Conservation (phyloP, 2,329 filamentous ascomycete genomes). For the Trichoderma afroharzianum region DNA sequence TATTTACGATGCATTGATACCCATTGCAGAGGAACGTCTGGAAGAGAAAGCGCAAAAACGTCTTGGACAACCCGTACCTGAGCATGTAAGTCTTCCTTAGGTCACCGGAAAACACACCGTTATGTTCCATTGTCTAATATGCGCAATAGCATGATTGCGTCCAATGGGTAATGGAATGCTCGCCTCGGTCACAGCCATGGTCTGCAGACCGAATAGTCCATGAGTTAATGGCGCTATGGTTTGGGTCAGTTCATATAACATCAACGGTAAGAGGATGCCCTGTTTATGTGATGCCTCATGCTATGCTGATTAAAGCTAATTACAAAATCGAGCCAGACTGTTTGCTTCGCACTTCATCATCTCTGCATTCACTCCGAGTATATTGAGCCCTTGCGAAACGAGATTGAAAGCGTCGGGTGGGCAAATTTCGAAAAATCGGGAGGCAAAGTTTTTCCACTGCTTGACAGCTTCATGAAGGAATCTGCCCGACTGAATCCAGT, state of each 20-base stretch:
- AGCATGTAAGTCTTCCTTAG: background rate
- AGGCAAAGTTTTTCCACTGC: background rate
- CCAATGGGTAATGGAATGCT: constrained; percentile 3
- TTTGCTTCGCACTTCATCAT: background rate
- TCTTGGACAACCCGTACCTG: background rate
- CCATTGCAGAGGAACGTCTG: background rate
- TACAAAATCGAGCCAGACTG: background rate
- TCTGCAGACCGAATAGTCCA: constrained; percentile 1
- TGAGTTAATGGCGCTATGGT: background rate
- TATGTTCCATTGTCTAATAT: background rate
- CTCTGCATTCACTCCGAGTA: background rate
- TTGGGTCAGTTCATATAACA: constrained; percentile 3
- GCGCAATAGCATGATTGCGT: background rate
- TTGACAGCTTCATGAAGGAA: constrained; percentile 10
- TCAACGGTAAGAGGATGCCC: background rate
- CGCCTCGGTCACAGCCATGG: background rate
- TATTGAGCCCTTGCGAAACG: background rate
- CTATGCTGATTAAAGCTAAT: background rate
- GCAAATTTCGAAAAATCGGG: background rate
- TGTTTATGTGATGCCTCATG: background rate
- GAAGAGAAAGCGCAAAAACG: background rate
- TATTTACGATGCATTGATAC: background rate
- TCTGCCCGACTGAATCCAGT: background rate
- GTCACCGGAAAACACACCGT: background rate
- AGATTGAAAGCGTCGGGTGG: background rate